Evolutionary conservation across 805 yeast genomes (phyloP).

Genomic region (Candida montana): DNA sequence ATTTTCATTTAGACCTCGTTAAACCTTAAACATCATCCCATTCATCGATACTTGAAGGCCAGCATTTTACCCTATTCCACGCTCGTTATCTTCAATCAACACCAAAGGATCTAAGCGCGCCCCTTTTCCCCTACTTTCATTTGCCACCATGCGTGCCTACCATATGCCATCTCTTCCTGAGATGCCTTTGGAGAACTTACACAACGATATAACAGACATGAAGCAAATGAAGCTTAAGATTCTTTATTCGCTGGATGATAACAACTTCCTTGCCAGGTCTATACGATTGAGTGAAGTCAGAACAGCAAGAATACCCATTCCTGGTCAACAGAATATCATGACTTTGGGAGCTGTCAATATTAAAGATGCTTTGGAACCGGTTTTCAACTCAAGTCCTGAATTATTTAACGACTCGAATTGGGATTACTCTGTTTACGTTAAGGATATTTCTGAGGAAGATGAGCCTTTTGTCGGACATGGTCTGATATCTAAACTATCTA

Average conservation of each 20-base stretch:
- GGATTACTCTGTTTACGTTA: conserved; percentile 41
- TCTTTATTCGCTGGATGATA: conserved; percentile 38
- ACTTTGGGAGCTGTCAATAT: conserved; percentile 38
- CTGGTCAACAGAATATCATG: conserved; percentile 37
- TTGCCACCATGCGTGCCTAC: conserved; percentile 21
- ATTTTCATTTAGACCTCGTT: no score
- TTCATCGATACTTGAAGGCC: no score
- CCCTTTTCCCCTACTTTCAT: background rate
- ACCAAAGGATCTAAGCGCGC: background rate
- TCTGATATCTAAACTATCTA: conserved; percentile 30
- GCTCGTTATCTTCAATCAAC: no score
- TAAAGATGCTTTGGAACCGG: conserved; percentile 40
- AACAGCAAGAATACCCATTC: conserved; percentile 39
- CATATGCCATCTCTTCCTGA: conserved; percentile 29
- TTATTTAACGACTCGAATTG: conserved; percentile 31
- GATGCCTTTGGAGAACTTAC: conserved; percentile 19
- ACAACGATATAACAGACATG: conserved; percentile 13
- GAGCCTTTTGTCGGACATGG: conserved; percentile 48
- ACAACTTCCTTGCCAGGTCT: conserved; percentile 39
- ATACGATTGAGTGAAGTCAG: conserved; percentile 30
- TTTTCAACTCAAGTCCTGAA: conserved; percentile 43
- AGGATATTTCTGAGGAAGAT: conserved; percentile 48
- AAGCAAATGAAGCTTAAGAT: conserved; percentile 30
- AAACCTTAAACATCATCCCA: no score
- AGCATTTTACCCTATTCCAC: no score